Evolutionary conservation across 192 early-diverging fungal genomes (phyloP), one percentile per base, ranked within the genome.

Genomic region (Geosiphon pyriformis): DNA sequence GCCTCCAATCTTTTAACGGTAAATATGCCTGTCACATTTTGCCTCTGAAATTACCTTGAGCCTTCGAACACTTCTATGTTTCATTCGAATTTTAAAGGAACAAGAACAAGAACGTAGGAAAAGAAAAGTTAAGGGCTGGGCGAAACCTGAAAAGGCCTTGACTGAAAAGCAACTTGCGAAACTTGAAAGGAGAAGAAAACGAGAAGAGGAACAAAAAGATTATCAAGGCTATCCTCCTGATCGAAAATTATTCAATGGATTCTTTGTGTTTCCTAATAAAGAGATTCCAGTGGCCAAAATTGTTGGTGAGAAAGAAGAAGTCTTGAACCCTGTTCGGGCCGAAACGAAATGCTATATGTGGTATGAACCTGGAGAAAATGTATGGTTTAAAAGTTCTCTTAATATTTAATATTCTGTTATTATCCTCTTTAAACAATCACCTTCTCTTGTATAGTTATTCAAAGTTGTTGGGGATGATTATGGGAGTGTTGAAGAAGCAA

Each of bases 291-390:
- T 76, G 6, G 61, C 75, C 3, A 59, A 66, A 17, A 49, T 70
- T 12, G 22, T 72, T 6, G 78, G 74, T 23, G 70, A 74, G 2
- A 74, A 72, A 17, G 72, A 76, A 10, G 31, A 61, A 2, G 57
- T 61, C 29, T 29, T 79, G 10, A 69, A 79, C 25, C 59, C 50
- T 2, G 35, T 79, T 37, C 63, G 78, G 29, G 69, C 70, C 3
- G 65, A 76, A 34, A 74, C 72, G 11, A 76, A 76, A 54, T 72
- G 72, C 17, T 69, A 63, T 23, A 68, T 79, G 29, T 74, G 69
- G 71, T 74, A 67, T 63, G 69, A 76, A 10, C 58, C 53, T 11
- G 4, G 30, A 8, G 10, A 27, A 1, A 67, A 75, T 50, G 61
- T 65, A 33, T 35, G 61, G 27, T 61, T 17, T 2, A 30, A n/a